Conservation (phyloP, 2,329 filamentous ascomycete genomes). For the Mycosphaerella sp. region DNA sequence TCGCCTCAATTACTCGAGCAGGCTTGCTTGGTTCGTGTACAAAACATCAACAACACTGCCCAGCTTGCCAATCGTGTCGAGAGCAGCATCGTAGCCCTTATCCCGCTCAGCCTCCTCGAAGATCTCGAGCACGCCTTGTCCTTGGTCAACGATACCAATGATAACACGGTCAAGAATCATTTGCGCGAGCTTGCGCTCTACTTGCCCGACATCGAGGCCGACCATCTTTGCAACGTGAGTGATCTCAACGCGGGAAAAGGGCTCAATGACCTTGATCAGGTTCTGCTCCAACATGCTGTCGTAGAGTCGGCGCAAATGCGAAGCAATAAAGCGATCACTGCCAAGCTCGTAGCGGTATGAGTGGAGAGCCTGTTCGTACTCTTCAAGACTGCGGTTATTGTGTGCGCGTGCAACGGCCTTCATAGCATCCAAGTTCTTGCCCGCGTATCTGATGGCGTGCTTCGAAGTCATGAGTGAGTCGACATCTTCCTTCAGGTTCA, state of each 20-base stretch:
- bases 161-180: constrained; percentile 99
- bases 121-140: constrained; percentile 93
- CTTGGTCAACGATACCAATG: constrained; percentile 93
- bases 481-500: constrained; percentile 94
- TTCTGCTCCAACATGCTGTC: constrained; percentile 99
- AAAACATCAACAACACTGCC: constrained; percentile 95
- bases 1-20: constrained; percentile 67
- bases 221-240: constrained; percentile 97
- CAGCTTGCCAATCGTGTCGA: constrained; percentile 94
- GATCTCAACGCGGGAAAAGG: constrained; percentile 95
- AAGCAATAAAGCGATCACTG: constrained; percentile 91
- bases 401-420: constrained; percentile 96
- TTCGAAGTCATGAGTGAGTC: constrained; percentile 92
- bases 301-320: constrained; percentile 90
- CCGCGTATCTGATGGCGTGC: constrained; percentile 92
- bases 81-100: constrained; percentile 85
- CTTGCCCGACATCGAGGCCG: constrained; percentile 88
- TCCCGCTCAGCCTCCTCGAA: constrained; percentile 93
- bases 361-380: constrained; percentile 89
- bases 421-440: constrained; percentile 96
- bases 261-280: constrained; percentile 98
- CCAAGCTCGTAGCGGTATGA: constrained; percentile 91
- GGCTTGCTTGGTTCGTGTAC: constrained; percentile 94
- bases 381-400: constrained; percentile 88
- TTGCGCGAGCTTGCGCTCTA: constrained; percentile 96